These are phyloP conservation scores for Cladosporium sp. DNA, from an alignment of 2,329 filamentous ascomycete genomes.

Conservation along the genomic window DNA sequence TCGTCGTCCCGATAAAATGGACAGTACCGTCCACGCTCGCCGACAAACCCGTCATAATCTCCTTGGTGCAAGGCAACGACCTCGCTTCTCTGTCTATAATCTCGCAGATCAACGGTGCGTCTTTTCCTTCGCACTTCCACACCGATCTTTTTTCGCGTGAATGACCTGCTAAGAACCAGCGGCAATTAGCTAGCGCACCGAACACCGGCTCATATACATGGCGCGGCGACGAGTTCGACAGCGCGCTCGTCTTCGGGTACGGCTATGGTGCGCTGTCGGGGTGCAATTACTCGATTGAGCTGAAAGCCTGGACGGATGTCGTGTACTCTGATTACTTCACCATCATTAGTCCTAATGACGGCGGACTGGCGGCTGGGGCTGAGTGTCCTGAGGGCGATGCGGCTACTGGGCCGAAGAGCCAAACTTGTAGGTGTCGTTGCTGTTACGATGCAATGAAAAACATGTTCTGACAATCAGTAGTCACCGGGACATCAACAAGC, in stretches of 20 bases:
- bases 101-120: conserved; percentile 11
- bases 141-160: background rate
- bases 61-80: conserved; percentile 8
- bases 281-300: conserved; percentile 21
- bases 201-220: conserved; percentile 19
- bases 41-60: conserved; percentile 11
- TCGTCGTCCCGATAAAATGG: conserved; percentile 12
- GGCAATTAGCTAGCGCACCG: background rate
- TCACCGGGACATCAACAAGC: background rate
- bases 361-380: conserved; percentile 13
- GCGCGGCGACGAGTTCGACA: conserved; percentile 5
- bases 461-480: background rate
- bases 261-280: conserved; percentile 10
- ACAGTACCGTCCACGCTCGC: background rate
- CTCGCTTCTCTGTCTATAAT: background rate
- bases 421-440: conserved; percentile 2
- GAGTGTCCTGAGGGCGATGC: conserved; percentile 12
- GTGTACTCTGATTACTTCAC: conserved; percentile 20
- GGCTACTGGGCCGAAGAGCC: background rate
- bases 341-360: conserved; percentile 21
- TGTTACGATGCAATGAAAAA: background rate
- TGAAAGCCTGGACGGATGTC: conserved; percentile 21
- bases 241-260: conserved; percentile 8
- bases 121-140: no score
- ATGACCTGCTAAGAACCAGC: background rate